Percentiles rank a stretch among this genome's conserved stretches.
Conservation (phyloP, 169 alveolate genomes). For the Plasmodium gonderi region DNA sequence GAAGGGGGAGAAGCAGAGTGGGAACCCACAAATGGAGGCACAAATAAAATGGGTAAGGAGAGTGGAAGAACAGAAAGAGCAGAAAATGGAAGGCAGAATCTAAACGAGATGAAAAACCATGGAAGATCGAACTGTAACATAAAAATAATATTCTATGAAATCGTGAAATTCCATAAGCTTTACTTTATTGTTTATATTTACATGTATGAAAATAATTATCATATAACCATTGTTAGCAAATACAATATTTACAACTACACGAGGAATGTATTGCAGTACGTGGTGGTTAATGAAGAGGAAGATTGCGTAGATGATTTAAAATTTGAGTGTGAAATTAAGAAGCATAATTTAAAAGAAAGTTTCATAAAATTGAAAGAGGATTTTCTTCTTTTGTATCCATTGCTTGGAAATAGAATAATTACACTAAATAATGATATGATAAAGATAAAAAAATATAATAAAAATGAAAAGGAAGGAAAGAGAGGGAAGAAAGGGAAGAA, state of each 20-base stretch:
- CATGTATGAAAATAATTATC: not conserved
- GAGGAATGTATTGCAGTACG: conserved; percentile 11
- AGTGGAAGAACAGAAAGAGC: no score
- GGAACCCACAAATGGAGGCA: not conserved
- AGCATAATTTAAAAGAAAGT: conserved; percentile 20
- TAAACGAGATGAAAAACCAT: not conserved
- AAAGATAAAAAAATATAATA: not conserved
- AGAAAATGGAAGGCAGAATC: no score
- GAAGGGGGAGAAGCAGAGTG: not conserved
- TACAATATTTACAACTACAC: conserved; percentile 38
- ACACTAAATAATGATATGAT: not conserved
- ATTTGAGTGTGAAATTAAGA: conserved; percentile 8
- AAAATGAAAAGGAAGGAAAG: not conserved
- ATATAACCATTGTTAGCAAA: conserved; percentile 24
- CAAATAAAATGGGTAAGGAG: no score
- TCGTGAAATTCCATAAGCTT: conserved; percentile 5
- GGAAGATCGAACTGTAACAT: not conserved
- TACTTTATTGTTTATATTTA: conserved; percentile 34
- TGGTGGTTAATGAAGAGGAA: conserved; percentile 28
- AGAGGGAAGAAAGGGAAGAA: not conserved
- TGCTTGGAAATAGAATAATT: not conserved
- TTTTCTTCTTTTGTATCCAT: conserved; percentile 2
- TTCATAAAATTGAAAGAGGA: not conserved
- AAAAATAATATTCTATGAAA: conserved; percentile 2
- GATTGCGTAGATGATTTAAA: conserved; percentile 2